Evolutionary conservation across 768 basidiomycete species (phyloP), one percentile per base, ranked within the genome.

Genomic region (Amanita polypyramis): DNA sequence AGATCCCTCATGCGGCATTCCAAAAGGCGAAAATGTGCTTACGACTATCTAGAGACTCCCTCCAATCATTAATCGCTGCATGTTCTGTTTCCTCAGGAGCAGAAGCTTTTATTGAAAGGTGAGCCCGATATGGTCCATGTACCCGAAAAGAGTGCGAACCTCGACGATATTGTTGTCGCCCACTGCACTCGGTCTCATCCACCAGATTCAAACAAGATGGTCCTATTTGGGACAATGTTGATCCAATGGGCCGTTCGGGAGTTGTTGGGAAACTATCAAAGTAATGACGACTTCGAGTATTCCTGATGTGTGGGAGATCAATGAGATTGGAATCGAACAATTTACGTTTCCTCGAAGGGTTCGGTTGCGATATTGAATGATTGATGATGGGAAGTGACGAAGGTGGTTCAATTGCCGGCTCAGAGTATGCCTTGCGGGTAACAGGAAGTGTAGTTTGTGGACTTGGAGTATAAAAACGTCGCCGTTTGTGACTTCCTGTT

Each of bases 351-450:
- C 35, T 47, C 11, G 27, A 29, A 12, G 37, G 37, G 14, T 36
- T 39, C 20, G 46, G 46, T 21, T 36, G 27, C 4, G 45, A 45
- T 36, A n/a, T 25, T n/a, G 36, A 39, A 40, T 20, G 46, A 47
- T 32, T 37, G 27, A 23, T 19, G 10, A 12, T 14, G 27, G 39
- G 15, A 14, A 29, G 40, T 11, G 15, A 15, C 15, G 27, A 42
- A 9, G 1, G 8, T 25, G 15, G 23, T 32, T 47, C 17, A 14
- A 25, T 25, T 3, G 25, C 17, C 27, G 46, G 46, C 27, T 47
- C 46, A n/a, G 46, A 47, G n/a, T 5, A 12, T 0, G 37, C 35
- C 37, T 39, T 38, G 4, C 39, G 36, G 2, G 25, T 2, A n/a
- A 25, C 8, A 6, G 29, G 15, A 11, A 17, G 14, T 12, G 10